Evolutionary conservation across 1,139 yeast species (phyloP).

Genomic region (Candida sp.): DNA sequence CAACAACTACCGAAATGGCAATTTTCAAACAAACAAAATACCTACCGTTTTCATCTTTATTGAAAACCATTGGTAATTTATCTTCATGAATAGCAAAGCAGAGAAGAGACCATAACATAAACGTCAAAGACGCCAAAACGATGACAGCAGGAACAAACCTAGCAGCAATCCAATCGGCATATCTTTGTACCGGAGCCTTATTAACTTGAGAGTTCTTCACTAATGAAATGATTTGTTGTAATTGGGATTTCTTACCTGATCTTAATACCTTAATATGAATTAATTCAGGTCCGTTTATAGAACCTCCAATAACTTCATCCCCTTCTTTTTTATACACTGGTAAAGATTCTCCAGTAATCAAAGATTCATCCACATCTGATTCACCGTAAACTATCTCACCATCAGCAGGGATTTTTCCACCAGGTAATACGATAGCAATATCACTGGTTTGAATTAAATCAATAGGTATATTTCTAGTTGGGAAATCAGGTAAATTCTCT

Average conservation of each 20-base stretch:
- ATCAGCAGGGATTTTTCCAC: conserved; percentile 89
- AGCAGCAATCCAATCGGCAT: conserved; percentile 83
- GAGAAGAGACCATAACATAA: conserved; percentile 59
- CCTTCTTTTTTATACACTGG: conserved; percentile 66
- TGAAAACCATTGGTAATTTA: conserved; percentile 52
- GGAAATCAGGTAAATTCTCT: conserved; percentile 11
- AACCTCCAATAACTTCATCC: conserved; percentile 79
- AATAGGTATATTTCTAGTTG: conserved; percentile 48
- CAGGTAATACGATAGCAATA: conserved; percentile 76
- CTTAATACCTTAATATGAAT: conserved; percentile 65
- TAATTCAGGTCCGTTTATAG: conserved; percentile 78
- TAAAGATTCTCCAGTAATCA: conserved; percentile 85
- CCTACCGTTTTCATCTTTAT: conserved; percentile 51
- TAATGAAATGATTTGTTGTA: conserved; percentile 80
- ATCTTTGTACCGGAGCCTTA: conserved; percentile 88
- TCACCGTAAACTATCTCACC: conserved; percentile 76
- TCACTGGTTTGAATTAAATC: conserved; percentile 80
- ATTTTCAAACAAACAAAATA: conserved; percentile 70
- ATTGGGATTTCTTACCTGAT: conserved; percentile 81
- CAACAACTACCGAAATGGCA: conserved; percentile 92
- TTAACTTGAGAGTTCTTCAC: conserved; percentile 89
- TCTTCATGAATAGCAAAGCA: conserved; percentile 29
- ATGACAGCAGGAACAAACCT: conserved; percentile 81
- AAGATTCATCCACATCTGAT: conserved; percentile 83
- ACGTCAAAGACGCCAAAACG: conserved; percentile 58